phyloP scores from a whole-genome alignment of 768 basidiomycete species.

The Leucocoprinus leucothites region DNA sequence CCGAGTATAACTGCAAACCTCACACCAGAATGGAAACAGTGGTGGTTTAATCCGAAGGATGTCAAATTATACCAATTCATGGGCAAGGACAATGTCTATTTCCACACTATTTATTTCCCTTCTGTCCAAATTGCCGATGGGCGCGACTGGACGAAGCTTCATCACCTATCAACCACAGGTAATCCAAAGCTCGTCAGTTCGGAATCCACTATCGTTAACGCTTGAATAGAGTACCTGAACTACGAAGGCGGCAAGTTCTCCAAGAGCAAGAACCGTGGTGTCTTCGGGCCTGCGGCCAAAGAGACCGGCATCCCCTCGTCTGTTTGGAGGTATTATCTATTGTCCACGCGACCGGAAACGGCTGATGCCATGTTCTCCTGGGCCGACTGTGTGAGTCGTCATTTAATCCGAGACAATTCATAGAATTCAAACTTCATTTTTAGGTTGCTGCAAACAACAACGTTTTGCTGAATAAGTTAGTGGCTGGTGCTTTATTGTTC shows the following conservation, averaged over 20 bases:
- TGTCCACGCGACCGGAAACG: conserved; percentile 90
- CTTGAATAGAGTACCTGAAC: conserved; percentile 81
- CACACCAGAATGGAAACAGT: conserved; percentile 90
- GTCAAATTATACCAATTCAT: conserved; percentile 97
- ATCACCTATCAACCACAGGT: conserved; percentile 96
- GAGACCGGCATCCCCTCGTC: conserved; percentile 92
- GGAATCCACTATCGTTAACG: neutral
- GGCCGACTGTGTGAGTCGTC: conserved; percentile 76
- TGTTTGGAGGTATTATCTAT: conserved; percentile 96
- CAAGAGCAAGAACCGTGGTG: conserved; percentile 94
- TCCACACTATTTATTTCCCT: conserved; percentile 96
- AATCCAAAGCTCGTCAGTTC: conserved; percentile 15
- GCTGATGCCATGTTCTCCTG: conserved; percentile 96
- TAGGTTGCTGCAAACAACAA: conserved; percentile 92
- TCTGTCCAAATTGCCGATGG: conserved; percentile 87
- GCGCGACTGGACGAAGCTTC: conserved; percentile 88
- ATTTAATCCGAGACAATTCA: neutral
- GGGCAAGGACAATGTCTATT: conserved; percentile 99
- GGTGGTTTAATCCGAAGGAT: conserved; percentile 94
- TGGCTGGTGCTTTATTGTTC: neutral
- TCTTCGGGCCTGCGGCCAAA: conserved; percentile 92
- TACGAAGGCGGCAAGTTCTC: conserved; percentile 99
- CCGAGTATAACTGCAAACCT: conserved; percentile 96
- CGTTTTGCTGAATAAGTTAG: conserved; percentile 88
- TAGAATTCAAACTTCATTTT: conserved; percentile 8